Percentiles rank a stretch among this genome's conserved stretches.
Evolutionary conservation across 345 rosid species (phyloP).

Genomic region (Linum lewisii): DNA sequence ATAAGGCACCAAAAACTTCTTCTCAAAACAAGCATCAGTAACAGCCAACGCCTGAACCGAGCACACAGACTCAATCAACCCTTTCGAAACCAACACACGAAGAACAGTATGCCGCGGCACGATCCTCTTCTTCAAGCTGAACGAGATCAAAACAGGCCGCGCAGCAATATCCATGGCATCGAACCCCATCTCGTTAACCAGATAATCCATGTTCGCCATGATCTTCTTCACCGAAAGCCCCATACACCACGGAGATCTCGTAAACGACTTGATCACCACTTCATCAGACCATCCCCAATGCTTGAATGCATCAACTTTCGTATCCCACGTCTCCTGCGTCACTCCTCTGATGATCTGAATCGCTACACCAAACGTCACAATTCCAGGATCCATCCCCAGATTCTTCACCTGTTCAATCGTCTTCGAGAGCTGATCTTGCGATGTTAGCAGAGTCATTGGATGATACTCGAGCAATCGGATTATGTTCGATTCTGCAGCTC

Average conservation of each 20-base stretch:
- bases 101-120: conserved; percentile 38
- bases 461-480: not conserved
- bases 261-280: conserved; percentile 33
- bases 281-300: conserved; percentile 53
- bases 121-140: conserved; percentile 45
- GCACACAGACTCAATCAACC: conserved; percentile 34
- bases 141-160: conserved; percentile 29
- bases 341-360: conserved; percentile 34
- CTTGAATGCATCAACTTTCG: conserved; percentile 31
- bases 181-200: conserved; percentile 37
- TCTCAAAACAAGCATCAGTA: conserved; percentile 27
- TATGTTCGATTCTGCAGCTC: not conserved
- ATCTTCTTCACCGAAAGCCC: conserved; percentile 41
- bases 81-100: conserved; percentile 25
- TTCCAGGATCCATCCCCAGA: conserved; percentile 42
- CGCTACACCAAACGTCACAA: conserved; percentile 37
- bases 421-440: not conserved
- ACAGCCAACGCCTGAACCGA: conserved; percentile 31
- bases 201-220: conserved; percentile 33
- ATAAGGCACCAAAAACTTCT: conserved; percentile 31
- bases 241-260: conserved; percentile 45
- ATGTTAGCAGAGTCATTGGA: not conserved
- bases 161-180: conserved; percentile 24
- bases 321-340: conserved; percentile 31
- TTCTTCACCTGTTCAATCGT: conserved; percentile 26